A percentile compares a stretch with the other conserved stretches of the same genome.
Evolutionary conservation across 306 rosid genomes (phyloP).

Genomic region (Inga oerstediana): DNA sequence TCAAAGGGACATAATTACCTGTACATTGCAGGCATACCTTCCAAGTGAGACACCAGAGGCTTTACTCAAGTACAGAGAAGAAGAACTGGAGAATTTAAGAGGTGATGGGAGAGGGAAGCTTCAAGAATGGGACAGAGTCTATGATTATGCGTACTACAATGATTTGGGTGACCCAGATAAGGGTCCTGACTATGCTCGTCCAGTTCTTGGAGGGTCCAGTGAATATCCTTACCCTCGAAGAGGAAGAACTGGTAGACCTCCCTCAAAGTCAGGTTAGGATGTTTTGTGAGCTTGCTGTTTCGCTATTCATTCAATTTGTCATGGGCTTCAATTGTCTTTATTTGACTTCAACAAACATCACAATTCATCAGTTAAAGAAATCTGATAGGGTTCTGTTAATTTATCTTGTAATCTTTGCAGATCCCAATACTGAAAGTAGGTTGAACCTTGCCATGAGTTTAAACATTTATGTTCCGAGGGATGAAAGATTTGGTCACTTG

Average conservation of each 20-base stretch:
- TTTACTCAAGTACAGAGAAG: slow-evolving; percentile 56
- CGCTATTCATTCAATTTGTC: slow-evolving; percentile 2
- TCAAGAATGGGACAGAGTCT: background rate
- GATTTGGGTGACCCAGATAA: slow-evolving; percentile 38
- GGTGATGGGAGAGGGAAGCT: background rate
- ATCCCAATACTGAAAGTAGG: slow-evolving; percentile 66
- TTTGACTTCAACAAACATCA: slow-evolving; percentile 1
- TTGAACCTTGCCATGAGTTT: slow-evolving; percentile 53
- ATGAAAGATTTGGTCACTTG: slow-evolving; percentile 77
- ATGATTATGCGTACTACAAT: background rate
- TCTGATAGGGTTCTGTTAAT: background rate
- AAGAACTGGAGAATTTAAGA: slow-evolving; percentile 49
- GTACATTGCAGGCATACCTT: slow-evolving; percentile 56
- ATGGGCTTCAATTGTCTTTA: background rate
- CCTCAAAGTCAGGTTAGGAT: slow-evolving; percentile 52
- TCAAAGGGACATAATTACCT: slow-evolving; percentile 15
- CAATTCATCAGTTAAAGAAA: background rate
- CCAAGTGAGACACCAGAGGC: slow-evolving; percentile 65
- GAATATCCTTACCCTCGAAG: slow-evolving; percentile 85
- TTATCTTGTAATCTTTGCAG: slow-evolving; percentile 40
- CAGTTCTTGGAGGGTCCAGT: slow-evolving; percentile 68
- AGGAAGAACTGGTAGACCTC: slow-evolving; percentile 78
- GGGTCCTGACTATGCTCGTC: slow-evolving; percentile 53
- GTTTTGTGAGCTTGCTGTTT: background rate
- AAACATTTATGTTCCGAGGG: slow-evolving; percentile 13